Evolutionary conservation across 176 grass and related monocot species (phyloP), one percentile per base, ranked within the genome.

Genomic region (Canna indica): DNA sequence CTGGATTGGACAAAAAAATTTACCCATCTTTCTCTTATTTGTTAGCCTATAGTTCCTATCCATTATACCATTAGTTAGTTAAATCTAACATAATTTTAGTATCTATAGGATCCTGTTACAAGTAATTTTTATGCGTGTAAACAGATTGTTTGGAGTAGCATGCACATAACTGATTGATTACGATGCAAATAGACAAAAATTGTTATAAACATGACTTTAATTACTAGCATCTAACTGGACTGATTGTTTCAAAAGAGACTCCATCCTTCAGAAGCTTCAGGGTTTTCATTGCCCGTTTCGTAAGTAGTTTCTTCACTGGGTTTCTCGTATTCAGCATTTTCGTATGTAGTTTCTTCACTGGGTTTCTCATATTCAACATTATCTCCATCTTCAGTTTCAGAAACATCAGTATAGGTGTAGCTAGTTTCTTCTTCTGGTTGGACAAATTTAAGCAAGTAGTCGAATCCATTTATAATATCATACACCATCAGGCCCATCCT

Each of bases 401-500:
- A 71, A 45, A 68, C 74, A 46, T 72, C 73, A 31, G 57, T 74
- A 64, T 25, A 73, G 30, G 2, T 42, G 2, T 65, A 83, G 4
- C 71, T 39, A 33, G 79, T 47, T 59, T 67, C 46, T 72, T 85
- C 66, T 47, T 82, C 82, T 48, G 82, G 73, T 31, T 77, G 69
- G 36, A 86, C 74, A 71, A 82, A 90, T 15, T 73, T 81, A 72
- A 93, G 36, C 61, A 94, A 80, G 70, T 81, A 84, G 41, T 83
- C 83, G 75, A 99, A n/a, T 29, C 95, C 95, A 26, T 80, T 90
- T 47, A 90, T 67, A 30, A 99, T 66, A 74, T 99, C 95, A 59
- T 99, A 99, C 8, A 99, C 81, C 95, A 99, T 99, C 77, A 99
- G 57, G 70, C 95, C 95, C 56, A 99, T 83, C 76, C 95, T 84